Conservation (phyloP, 768 basidiomycete species). For the Pluteus cervinus region DNA sequence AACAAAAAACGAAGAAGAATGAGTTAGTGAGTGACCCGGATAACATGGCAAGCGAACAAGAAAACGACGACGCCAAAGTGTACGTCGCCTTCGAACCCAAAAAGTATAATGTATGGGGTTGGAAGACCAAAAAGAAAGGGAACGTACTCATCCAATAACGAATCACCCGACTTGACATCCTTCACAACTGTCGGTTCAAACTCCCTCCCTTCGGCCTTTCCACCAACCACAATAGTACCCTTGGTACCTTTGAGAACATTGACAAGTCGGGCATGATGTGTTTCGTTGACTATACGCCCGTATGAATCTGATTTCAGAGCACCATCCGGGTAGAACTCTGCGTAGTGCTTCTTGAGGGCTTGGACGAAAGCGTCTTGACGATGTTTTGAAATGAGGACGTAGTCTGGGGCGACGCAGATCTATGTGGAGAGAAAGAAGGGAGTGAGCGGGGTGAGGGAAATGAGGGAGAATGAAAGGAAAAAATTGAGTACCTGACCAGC, state of each 20-base stretch:
- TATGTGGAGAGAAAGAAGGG: conserved; percentile 29
- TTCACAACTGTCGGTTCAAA: conserved; percentile 59
- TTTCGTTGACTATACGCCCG: conserved; percentile 45
- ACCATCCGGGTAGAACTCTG: conserved; percentile 48
- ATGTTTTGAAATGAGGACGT: conserved; percentile 30
- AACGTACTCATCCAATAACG: conserved; percentile 53
- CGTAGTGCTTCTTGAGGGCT: conserved; percentile 36
- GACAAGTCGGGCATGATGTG: conserved; percentile 49
- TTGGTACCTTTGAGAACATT: conserved; percentile 46
- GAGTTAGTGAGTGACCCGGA: too few species aligned
- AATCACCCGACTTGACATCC: conserved; percentile 47
- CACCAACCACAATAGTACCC: conserved; percentile 52
- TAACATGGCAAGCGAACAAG: too few species aligned
- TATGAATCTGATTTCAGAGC: conserved; percentile 38
- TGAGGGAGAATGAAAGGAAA: conserved; percentile 1
- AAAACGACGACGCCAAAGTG: not conserved
- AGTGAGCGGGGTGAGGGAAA: not conserved
- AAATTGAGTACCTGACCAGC: conserved; percentile 61
- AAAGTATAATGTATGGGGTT: too few species aligned
- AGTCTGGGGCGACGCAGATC: conserved; percentile 59
- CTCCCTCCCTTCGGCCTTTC: conserved; percentile 32
- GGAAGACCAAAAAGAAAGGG: not conserved
- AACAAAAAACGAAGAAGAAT: too few species aligned
- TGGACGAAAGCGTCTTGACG: conserved; percentile 41
- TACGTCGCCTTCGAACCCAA: too few species aligned